A percentile compares a stretch with the other conserved stretches of the same genome.
Conservation (phyloP, 768 basidiomycete species). For the Rhodosporidiobolus sp. region DNA sequence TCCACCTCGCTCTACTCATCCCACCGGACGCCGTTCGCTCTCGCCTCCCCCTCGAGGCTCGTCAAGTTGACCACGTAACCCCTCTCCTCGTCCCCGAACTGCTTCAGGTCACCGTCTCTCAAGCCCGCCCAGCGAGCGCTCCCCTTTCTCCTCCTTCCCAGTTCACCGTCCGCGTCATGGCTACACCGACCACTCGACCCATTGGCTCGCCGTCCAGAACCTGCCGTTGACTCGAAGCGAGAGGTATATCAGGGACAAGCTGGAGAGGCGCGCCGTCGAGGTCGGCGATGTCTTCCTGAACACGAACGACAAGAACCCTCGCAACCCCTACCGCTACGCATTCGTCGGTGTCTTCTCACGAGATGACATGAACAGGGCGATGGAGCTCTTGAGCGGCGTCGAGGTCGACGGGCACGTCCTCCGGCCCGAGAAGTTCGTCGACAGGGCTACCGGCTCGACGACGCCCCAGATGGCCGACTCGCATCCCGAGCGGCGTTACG, state of each 20-base stretch:
- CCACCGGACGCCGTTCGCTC: too few relatives aligned
- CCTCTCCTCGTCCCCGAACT: too few relatives aligned
- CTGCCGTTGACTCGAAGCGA: neutral
- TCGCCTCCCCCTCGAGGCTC: too few relatives aligned
- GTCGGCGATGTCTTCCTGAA: constrained; percentile 4
- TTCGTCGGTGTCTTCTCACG: neutral
- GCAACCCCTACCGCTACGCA: neutral
- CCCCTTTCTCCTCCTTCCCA: too few relatives aligned
- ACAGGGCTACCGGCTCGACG: neutral
- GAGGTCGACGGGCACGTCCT: neutral
- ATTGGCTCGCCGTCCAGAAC: neutral
- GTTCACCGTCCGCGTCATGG: too few relatives aligned
- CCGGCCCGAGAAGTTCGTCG: neutral
- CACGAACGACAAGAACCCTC: too few relatives aligned
- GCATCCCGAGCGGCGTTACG: neutral
- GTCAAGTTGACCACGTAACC: too few relatives aligned
- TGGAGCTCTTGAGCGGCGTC: accelerated
- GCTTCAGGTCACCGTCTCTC: too few relatives aligned
- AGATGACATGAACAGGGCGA: neutral
- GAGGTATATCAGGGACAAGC: neutral
- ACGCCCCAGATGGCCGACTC: neutral
- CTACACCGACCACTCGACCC: neutral
- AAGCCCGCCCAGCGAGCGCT: too few relatives aligned
- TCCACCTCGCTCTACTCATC: too few relatives aligned
- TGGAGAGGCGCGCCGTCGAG: neutral